These are phyloP conservation scores for Sclerotinia subarctica DNA, from an alignment of 2,329 filamentous ascomycete genomes.

Conservation along the genomic window DNA sequence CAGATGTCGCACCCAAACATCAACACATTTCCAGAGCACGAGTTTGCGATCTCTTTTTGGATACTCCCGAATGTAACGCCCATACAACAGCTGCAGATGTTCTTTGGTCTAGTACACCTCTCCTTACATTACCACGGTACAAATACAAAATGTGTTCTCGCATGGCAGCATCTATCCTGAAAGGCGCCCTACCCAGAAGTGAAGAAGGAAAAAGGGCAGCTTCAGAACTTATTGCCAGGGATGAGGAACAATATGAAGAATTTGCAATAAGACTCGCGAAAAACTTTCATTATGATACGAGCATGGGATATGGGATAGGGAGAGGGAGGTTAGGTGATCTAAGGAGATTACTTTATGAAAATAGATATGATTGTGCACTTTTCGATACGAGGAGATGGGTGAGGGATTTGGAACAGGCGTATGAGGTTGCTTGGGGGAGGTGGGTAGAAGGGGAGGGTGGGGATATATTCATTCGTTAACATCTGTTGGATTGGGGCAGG, in stretches of 20 bases:
- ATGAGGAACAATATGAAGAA: slow-evolving; percentile 81
- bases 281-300: slow-evolving; percentile 56
- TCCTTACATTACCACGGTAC: slow-evolving; percentile 87
- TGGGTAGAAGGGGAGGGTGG: slow-evolving; percentile 88
- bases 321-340: slow-evolving; percentile 73
- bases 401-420: slow-evolving; percentile 80
- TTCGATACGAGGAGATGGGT: slow-evolving; percentile 95
- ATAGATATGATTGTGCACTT: slow-evolving; percentile 79
- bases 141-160: slow-evolving; percentile 98
- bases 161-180: slow-evolving; percentile 93
- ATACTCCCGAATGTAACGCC: slow-evolving; percentile 96
- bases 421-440: slow-evolving; percentile 80
- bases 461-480: slow-evolving; percentile 72
- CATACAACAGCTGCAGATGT: slow-evolving; percentile 97
- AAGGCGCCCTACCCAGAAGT: slow-evolving; percentile 76
- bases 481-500: background rate
- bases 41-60: slow-evolving; percentile 90
- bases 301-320: slow-evolving; percentile 50
- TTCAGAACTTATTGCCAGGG: slow-evolving; percentile 70
- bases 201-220: slow-evolving; percentile 65
- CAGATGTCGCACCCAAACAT: slow-evolving; percentile 92
- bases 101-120: slow-evolving; percentile 90
- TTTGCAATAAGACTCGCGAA: slow-evolving; percentile 66
- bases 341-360: slow-evolving; percentile 76
- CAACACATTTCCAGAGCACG: slow-evolving; percentile 89